Evolutionary conservation across 2,329 filamentous ascomycete species (phyloP), one percentile per base, ranked within the genome.

Genomic region (Passalora sequoiae): DNA sequence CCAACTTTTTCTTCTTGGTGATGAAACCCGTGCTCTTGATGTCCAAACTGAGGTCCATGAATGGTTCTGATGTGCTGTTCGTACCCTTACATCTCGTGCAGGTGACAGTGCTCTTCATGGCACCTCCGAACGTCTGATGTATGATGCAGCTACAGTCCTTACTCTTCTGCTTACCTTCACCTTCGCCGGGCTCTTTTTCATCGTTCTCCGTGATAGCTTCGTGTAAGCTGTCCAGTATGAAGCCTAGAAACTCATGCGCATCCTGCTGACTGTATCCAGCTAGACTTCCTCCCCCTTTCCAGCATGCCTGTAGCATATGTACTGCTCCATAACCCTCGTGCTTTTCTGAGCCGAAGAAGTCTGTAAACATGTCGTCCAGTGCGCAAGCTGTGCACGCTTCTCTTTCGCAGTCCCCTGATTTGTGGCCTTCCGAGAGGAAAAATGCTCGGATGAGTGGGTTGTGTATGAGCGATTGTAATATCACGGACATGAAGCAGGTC

Each of bases 401-500:
- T 21, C 63, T 63, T 40, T 72, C 69, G 63, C 92, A 97, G 16
- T 87, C 84, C 55, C 75, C 77, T 43, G 80, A 83, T 57, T 84
- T 83, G 65, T 98, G 91, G 1, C 89, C 88, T 62, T 95, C 89
- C 29, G 85, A 83, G 4, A 98, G 81, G 64, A 95, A 97, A 66
- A 87, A 97, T 56, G 91, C 89, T 47, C 87, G 82, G 21, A 98
- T 77, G 32, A 96, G 76, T 1, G 91, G 91, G 61, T 97, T 96
- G 69, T 96, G 91, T 42, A 97, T 78, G 56, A 98, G 81, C 44
- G 85, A 89, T 65, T 97, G 92, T 12, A 98, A 74, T 36, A 97
- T 89, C 21, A 96, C 91, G 57, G 92, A 94, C 76, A 97, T 91
- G 67, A 96, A 98, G 70, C 91, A 98, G 8, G 92, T 97, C 46